Evolutionary conservation across 2,329 filamentous ascomycete genomes (phyloP).

Genomic region (Xylariaceae sp.): DNA sequence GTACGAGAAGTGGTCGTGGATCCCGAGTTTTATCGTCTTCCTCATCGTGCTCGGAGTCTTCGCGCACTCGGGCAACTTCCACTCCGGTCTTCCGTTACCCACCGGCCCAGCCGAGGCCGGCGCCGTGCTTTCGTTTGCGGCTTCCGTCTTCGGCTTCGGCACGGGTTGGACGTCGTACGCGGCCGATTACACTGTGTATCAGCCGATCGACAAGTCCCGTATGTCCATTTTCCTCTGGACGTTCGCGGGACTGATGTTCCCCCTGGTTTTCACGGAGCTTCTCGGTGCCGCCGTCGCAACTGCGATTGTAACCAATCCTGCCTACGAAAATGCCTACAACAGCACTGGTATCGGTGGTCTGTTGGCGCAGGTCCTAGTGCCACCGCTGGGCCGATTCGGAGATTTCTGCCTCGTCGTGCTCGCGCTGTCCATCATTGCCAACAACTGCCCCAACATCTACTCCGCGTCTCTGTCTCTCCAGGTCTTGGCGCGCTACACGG

Average conservation of each 20-base stretch:
- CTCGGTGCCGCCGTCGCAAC: slow-evolving; percentile 66
- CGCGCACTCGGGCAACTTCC: slow-evolving; percentile 60
- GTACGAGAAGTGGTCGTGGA: slow-evolving; percentile 73
- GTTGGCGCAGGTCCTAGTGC: slow-evolving; percentile 58
- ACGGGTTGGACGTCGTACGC: slow-evolving; percentile 71
- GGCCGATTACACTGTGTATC: slow-evolving; percentile 77
- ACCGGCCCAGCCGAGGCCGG: slow-evolving; percentile 56
- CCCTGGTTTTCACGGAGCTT: slow-evolving; percentile 68
- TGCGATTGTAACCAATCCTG: slow-evolving; percentile 51
- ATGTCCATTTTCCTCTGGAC: slow-evolving; percentile 63
- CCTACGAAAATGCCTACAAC: slow-evolving; percentile 50
- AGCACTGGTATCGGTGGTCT: slow-evolving; percentile 60
- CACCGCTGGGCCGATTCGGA: slow-evolving; percentile 61
- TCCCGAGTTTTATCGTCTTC: slow-evolving; percentile 68
- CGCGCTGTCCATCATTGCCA: slow-evolving; percentile 61
- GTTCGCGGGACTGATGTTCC: slow-evolving; percentile 62
- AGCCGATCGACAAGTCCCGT: slow-evolving; percentile 56
- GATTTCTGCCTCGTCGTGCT: slow-evolving; percentile 66
- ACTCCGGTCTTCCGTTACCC: slow-evolving; percentile 51
- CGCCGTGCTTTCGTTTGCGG: slow-evolving; percentile 58
- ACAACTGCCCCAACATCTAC: slow-evolving; percentile 70
- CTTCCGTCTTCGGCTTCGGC: slow-evolving; percentile 62
- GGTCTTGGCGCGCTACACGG: slow-evolving; percentile 26
- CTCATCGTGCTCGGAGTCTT: slow-evolving; percentile 65
- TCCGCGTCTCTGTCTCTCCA: slow-evolving; percentile 38